Conservation (phyloP, 2,329 filamentous ascomycete genomes). For the Arachnopeziza araneosa region DNA sequence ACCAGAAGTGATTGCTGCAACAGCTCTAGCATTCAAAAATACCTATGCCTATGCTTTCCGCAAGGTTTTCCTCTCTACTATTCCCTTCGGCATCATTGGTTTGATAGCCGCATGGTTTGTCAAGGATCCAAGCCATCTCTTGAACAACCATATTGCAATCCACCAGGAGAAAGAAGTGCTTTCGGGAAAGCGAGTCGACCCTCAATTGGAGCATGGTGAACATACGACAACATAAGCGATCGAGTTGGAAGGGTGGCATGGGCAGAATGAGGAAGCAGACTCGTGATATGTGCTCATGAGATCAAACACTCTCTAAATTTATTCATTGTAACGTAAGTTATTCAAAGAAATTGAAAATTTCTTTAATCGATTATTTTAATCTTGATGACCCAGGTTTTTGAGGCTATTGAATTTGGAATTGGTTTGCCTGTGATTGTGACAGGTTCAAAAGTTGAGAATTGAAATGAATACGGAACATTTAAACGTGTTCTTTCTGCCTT, state of each 20-base stretch:
- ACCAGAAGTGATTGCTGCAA: conserved; percentile 26
- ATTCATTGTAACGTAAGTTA: neutral
- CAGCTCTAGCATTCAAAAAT: conserved; percentile 24
- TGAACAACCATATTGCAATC: conserved; percentile 31
- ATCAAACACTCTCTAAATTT: neutral
- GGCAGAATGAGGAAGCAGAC: neutral
- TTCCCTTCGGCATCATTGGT: conserved; percentile 35
- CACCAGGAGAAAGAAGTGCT: conserved; percentile 28
- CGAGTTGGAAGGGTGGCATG: neutral
- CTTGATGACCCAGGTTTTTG: too few relatives aligned
- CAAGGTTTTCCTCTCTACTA: conserved; percentile 38
- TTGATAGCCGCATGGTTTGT: conserved; percentile 35
- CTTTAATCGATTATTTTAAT: neutral
- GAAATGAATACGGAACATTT: too few relatives aligned
- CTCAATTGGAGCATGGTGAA: neutral
- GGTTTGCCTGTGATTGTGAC: neutral
- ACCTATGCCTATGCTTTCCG: conserved; percentile 36
- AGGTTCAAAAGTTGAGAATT: too few relatives aligned
- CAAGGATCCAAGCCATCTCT: conserved; percentile 27
- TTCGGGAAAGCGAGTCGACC: conserved; percentile 5
- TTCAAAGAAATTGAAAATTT: neutral
- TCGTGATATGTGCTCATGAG: neutral
- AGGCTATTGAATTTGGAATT: neutral
- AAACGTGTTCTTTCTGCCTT: too few relatives aligned
- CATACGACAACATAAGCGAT: neutral